These are phyloP conservation scores for Trifolium fragiferum DNA, from an alignment of 306 rosid genomes.

Conservation along the genomic window DNA sequence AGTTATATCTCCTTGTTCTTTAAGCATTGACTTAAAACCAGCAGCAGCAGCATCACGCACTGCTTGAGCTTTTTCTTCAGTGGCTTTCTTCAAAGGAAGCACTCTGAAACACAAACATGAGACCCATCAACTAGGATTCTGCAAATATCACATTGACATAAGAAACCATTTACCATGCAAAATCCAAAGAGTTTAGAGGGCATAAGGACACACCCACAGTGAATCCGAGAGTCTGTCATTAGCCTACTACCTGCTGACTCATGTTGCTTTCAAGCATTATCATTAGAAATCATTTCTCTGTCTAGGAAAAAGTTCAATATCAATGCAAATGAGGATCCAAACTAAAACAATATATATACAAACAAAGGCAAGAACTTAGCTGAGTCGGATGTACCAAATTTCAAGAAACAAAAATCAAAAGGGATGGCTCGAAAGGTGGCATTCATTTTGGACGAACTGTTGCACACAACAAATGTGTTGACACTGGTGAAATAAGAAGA, in stretches of 20 bases:
- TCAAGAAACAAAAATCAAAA: constrained; percentile 32
- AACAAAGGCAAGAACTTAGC: constrained; percentile 46
- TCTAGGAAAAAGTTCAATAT: constrained; percentile 76
- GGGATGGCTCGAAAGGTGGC: constrained; percentile 33
- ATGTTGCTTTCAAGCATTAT: constrained; percentile 78
- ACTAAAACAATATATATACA: constrained; percentile 46
- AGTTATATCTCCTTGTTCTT: constrained; percentile 74
- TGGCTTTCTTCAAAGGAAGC: constrained; percentile 82
- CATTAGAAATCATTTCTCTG: constrained; percentile 77
- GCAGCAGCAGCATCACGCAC: constrained; percentile 64
- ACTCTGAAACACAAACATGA: constrained; percentile 64
- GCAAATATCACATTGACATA: constrained; percentile 34
- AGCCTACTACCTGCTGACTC: constrained; percentile 88
- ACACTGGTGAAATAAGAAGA: constrained; percentile 24
- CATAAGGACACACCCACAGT: constrained; percentile 69
- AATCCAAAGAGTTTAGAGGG: constrained; percentile 57
- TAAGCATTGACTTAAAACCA: constrained; percentile 82
- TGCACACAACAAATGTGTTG: constrained; percentile 28
- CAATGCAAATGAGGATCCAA: constrained; percentile 57
- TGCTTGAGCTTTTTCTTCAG: constrained; percentile 88
- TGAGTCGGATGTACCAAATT: constrained; percentile 43
- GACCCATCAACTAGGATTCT: constrained; percentile 42
- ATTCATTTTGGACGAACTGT: constrained; percentile 28
- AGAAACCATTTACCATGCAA: constrained; percentile 60
- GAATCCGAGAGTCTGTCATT: constrained; percentile 72